A percentile compares a stretch with the other conserved stretches of the same genome.
These are phyloP conservation scores for Austroboletus niveus DNA, from an alignment of 1,284 basidiomycete species.

Conservation along the genomic window DNA sequence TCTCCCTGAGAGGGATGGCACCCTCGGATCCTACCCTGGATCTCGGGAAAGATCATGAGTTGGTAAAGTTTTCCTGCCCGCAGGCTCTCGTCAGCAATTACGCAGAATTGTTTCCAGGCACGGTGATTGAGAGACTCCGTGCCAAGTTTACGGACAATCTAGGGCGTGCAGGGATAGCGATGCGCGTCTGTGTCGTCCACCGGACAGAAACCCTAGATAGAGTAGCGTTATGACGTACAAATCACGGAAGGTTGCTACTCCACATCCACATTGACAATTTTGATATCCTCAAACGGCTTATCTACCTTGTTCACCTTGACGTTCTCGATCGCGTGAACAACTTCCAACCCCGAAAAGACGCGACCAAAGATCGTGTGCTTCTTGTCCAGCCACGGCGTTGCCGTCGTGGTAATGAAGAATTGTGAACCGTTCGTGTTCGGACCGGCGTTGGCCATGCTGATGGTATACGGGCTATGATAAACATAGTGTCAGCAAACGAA, in stretches of 20 bases:
- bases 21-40: not conserved
- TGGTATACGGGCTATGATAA: constrained; percentile 78
- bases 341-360: constrained; percentile 76
- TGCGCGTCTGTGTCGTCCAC: constrained; percentile 25
- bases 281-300: constrained; percentile 89
- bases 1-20: constrained; percentile 17
- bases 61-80: constrained; percentile 46
- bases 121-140: constrained; percentile 20
- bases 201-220: constrained; percentile 37
- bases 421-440: constrained; percentile 93
- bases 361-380: constrained; percentile 96
- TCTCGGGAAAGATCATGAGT: constrained; percentile 17
- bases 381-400: constrained; percentile 94
- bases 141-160: constrained; percentile 25
- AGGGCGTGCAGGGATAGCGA: constrained; percentile 5
- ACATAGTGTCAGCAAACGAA: constrained; percentile 8
- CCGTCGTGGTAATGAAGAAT: constrained; percentile 98
- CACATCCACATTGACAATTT: constrained; percentile 77
- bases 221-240: constrained; percentile 36
- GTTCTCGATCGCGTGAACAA: constrained; percentile 84
- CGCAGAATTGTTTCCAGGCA: constrained; percentile 17
- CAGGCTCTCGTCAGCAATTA: constrained; percentile 19
- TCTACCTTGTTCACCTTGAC: constrained; percentile 80
- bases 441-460: constrained; percentile 99
- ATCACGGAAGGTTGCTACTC: constrained; percentile 39